phyloP scores from a whole-genome alignment of 2,329 filamentous ascomycete species.

The Aspergillus nomiae region DNA sequence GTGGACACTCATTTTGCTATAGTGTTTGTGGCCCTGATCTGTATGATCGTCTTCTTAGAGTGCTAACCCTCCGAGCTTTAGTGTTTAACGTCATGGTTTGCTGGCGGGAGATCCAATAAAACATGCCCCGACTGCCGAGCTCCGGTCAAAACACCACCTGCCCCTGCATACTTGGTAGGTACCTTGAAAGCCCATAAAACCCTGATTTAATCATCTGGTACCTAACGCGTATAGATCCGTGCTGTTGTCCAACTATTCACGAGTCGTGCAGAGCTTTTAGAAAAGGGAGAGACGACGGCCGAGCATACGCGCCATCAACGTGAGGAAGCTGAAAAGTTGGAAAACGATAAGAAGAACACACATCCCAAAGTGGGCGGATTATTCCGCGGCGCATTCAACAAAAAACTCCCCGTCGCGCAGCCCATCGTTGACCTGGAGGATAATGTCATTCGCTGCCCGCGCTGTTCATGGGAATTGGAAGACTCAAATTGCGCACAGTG shows the following conservation, averaged over 20 bases:
- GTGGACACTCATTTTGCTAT: slow-evolving; percentile 74
- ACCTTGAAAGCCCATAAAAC: not conserved
- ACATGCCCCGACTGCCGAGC: slow-evolving; percentile 70
- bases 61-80: slow-evolving; percentile 35
- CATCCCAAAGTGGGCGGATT: slow-evolving; percentile 57
- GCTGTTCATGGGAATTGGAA: slow-evolving; percentile 65
- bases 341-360: slow-evolving; percentile 59
- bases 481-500: slow-evolving; percentile 58
- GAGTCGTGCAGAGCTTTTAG: slow-evolving; percentile 61
- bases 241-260: slow-evolving; percentile 67
- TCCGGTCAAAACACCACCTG: slow-evolving; percentile 59
- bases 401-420: slow-evolving; percentile 29
- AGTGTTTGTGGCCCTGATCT: slow-evolving; percentile 48
- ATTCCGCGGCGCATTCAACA: slow-evolving; percentile 63
- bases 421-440: slow-evolving; percentile 61
- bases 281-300: slow-evolving; percentile 63
- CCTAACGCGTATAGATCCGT: slow-evolving; percentile 52
- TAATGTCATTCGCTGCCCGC: slow-evolving; percentile 63
- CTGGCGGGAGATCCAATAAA: slow-evolving; percentile 57
- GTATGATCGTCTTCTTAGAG: not conserved
- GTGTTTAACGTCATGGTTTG: slow-evolving; percentile 61
- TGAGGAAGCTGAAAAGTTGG: slow-evolving; percentile 62
- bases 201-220: slow-evolving; percentile 2
- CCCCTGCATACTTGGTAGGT: slow-evolving; percentile 65
- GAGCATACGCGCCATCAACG: slow-evolving; percentile 60